Evolutionary conservation across 768 basidiomycete genomes (phyloP), one percentile per base, ranked within the genome.

Genomic region (Boletus reticulatus): DNA sequence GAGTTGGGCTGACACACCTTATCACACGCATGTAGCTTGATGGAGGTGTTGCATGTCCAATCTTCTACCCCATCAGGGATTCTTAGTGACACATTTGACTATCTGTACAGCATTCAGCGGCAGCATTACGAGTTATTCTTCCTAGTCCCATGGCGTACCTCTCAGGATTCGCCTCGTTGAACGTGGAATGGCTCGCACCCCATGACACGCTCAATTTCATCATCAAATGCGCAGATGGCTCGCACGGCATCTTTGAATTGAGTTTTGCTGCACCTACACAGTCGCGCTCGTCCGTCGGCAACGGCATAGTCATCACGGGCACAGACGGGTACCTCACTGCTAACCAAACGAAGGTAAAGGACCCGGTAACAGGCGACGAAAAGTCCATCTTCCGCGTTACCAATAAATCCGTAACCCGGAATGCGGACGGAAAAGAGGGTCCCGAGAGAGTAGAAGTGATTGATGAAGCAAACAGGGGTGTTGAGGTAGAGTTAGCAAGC

Each of bases 131-230:
- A 19, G 73, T 80, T 29, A 77, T 86, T 43, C 80, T 90, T 57
- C 78, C 84, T 11, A 66, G 68, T 63, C 57, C 74, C 13, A 61
- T 87, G 56, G 80, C 76, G 8, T 74, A 80, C 47, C 72, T 95
- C 20, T 80, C 86, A 22, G 84, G 81, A 3, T 81, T 83, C 64
- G 79, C 88, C 11, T 82, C 86, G 6, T 77, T 92, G 36, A 87
- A 86, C 71, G 81, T 85, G 59, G 78, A 84, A 14, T 84, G 85
- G 68, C 82, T 94, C 37, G 76, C 80, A 3, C 93, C 92, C 0
- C 83, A 86, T 62, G 93, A 95, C 74, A 93, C 91, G 10, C 80
- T 96, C 62, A 77, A 84, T 59, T 75, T 81, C 20, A 66, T 83
- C 57, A 72, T 80, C 55, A 75, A 77, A 56, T 65, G 68, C 29